Conservation (phyloP, 1,284 basidiomycete species). For the Cryptococcus sp. region DNA sequence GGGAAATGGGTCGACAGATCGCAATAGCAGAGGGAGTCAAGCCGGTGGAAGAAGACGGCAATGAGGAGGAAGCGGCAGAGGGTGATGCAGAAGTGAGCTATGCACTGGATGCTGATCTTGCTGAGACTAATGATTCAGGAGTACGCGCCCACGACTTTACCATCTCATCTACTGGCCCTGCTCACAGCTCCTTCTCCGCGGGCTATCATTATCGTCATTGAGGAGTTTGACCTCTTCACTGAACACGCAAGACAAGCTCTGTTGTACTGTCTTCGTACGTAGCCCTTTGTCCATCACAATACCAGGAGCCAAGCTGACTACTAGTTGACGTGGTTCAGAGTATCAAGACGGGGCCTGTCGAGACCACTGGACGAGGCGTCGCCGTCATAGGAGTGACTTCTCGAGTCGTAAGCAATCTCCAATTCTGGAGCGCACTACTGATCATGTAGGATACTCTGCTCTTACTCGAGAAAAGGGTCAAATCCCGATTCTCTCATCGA, state of each 20-base stretch:
- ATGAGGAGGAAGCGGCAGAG: slow-evolving; percentile 1
- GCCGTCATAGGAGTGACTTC: slow-evolving; percentile 78
- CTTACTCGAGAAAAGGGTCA: slow-evolving; percentile 86
- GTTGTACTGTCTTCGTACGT: slow-evolving; percentile 85
- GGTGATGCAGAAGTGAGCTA: slow-evolving; percentile 23
- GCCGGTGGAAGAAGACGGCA: not conserved
- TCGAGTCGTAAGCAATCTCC: slow-evolving; percentile 54
- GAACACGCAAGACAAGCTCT: slow-evolving; percentile 80
- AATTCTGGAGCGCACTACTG: not conserved
- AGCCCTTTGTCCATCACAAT: slow-evolving; percentile 53
- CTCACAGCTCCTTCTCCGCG: slow-evolving; percentile 73
- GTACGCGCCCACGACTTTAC: slow-evolving; percentile 53
- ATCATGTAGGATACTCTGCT: slow-evolving; percentile 67
- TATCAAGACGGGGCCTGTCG: slow-evolving; percentile 44
- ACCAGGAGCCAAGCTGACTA: slow-evolving; percentile 1
- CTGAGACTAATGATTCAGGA: slow-evolving; percentile 20
- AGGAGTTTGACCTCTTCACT: slow-evolving; percentile 87
- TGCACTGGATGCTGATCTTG: slow-evolving; percentile 1
- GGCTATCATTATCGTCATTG: slow-evolving; percentile 75
- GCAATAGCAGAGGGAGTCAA: slow-evolving; percentile 48
- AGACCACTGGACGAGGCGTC: slow-evolving; percentile 55
- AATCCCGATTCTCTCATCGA: slow-evolving; percentile 88
- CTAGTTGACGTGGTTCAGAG: slow-evolving; percentile 52
- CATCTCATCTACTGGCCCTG: slow-evolving; percentile 72
- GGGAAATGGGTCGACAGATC: slow-evolving; percentile 80